These are phyloP conservation scores for Bacidia rubella DNA, from an alignment of 495 filamentous ascomycete species.

Conservation along the genomic window DNA sequence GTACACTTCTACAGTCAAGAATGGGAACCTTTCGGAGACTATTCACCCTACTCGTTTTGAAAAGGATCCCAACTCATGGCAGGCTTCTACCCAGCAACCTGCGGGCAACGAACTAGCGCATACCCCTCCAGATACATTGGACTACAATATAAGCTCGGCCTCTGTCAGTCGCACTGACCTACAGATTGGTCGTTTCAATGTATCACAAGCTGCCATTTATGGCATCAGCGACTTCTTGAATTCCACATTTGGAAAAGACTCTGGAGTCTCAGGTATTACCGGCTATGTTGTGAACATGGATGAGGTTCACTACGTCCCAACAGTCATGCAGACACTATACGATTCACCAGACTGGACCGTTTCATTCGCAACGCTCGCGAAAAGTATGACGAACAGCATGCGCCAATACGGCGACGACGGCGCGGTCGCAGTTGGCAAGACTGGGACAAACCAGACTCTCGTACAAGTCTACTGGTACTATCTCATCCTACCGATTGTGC, in stretches of 20 bases:
- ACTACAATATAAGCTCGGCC: not conserved
- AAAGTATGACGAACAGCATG: constrained; percentile 1
- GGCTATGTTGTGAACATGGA: not conserved
- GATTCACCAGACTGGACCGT: not conserved
- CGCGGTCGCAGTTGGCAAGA: not conserved
- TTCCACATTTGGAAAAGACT: not conserved
- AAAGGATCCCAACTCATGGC: not conserved
- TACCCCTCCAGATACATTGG: not conserved
- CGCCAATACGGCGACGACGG: not conserved
- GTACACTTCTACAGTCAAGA: not conserved
- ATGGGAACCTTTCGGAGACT: not conserved
- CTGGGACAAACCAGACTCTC: not conserved
- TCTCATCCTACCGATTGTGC: not conserved
- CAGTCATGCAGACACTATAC: constrained; percentile 1
- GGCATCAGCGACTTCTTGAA: constrained; percentile 1
- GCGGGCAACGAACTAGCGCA: not conserved
- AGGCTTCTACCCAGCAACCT: not conserved
- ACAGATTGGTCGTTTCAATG: not conserved
- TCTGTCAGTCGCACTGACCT: not conserved
- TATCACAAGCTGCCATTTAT: not conserved
- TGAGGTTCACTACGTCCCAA: not conserved
- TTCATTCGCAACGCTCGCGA: not conserved
- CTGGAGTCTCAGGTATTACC: not conserved
- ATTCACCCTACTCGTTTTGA: not conserved
- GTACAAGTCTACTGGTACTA: not conserved